A percentile compares a stretch with the other conserved stretches of the same genome.
Evolutionary conservation across 768 basidiomycete species (phyloP).

Genomic region (Neoboletus magnificus): DNA sequence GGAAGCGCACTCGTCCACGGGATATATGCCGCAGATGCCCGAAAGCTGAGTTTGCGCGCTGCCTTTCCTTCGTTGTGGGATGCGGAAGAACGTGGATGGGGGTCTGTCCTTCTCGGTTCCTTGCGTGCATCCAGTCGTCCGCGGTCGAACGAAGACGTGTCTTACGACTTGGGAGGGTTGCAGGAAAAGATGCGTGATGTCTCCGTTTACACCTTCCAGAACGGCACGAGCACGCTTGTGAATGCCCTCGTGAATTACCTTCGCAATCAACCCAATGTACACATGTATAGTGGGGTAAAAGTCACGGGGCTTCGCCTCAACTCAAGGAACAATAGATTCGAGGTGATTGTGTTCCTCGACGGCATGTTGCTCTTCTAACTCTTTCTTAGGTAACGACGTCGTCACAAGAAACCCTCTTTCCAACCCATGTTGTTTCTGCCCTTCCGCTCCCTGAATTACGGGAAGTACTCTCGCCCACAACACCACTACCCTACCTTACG

Average conservation of each 20-base stretch:
- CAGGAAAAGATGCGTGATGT: constrained; percentile 48
- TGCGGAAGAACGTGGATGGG: constrained; percentile 61
- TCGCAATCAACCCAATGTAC: constrained; percentile 50
- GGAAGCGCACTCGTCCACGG: constrained; percentile 87
- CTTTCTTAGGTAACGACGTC: constrained; percentile 32
- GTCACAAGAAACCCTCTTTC: constrained; percentile 33
- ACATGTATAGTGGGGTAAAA: constrained; percentile 44
- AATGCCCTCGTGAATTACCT: constrained; percentile 51
- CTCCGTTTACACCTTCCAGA: constrained; percentile 77
- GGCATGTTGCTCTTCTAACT: constrained; percentile 1
- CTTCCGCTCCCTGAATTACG: constrained; percentile 60
- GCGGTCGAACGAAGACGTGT: constrained; percentile 6
- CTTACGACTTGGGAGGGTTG: constrained; percentile 51
- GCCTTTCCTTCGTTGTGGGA: constrained; percentile 76
- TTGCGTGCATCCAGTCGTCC: constrained; percentile 27
- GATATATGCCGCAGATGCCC: constrained; percentile 86
- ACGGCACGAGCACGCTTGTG: constrained; percentile 71
- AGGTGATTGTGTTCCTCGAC: constrained; percentile 36
- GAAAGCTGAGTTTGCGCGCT: constrained; percentile 67
- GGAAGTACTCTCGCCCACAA: constrained; percentile 37
- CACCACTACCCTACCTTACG: constrained; percentile 58
- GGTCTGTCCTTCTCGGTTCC: constrained; percentile 66
- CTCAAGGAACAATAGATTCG: constrained; percentile 36
- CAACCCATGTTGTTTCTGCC: constrained; percentile 75
- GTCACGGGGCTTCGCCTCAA: constrained; percentile 35